phyloP scores from a whole-genome alignment of 2,329 filamentous ascomycete species.

The Camillea tinctor region DNA sequence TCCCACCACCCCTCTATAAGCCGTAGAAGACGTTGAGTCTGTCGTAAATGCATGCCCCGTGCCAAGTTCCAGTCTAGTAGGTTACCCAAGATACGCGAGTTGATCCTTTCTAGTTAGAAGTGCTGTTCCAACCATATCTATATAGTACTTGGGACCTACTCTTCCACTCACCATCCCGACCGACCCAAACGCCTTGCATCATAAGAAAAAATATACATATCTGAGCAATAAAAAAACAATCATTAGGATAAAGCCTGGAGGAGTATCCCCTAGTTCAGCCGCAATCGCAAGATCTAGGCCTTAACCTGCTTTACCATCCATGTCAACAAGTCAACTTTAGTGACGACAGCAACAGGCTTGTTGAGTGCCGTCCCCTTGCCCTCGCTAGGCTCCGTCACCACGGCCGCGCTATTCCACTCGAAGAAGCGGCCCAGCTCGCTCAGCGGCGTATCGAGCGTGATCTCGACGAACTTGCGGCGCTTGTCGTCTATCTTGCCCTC shows the following conservation, averaged over 20 bases:
- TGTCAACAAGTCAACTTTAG: slow-evolving; percentile 91
- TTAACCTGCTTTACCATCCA: slow-evolving; percentile 76
- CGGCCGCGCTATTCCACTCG: slow-evolving; percentile 95
- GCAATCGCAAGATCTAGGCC: slow-evolving; percentile 18
- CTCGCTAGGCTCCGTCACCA: slow-evolving; percentile 77
- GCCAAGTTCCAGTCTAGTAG: slow-evolving; percentile 1
- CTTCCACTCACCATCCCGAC: no score
- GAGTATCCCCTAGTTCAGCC: no score
- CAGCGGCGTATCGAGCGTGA: slow-evolving; percentile 86
- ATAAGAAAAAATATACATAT: no score
- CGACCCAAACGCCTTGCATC: no score
- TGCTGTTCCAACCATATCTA: slow-evolving; percentile 3
- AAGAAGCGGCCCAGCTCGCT: slow-evolving; percentile 86
- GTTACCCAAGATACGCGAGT: slow-evolving; percentile 20
- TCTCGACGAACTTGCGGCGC: slow-evolving; percentile 82
- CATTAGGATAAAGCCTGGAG: neutral
- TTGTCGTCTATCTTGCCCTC: slow-evolving; percentile 38
- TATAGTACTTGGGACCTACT: slow-evolving; percentile 10
- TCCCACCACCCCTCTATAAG: no score
- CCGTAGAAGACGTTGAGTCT: slow-evolving; percentile 35
- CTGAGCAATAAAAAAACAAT: neutral
- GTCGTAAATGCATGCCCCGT: slow-evolving; percentile 11
- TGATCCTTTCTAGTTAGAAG: slow-evolving; percentile 21
- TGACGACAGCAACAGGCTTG: slow-evolving; percentile 87
- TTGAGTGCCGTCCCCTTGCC: slow-evolving; percentile 50